Percentiles rank a stretch among this genome's conserved stretches.
These are phyloP conservation scores for Chlorencoelia australis DNA, from an alignment of 2,329 filamentous ascomycete genomes.

Conservation along the genomic window DNA sequence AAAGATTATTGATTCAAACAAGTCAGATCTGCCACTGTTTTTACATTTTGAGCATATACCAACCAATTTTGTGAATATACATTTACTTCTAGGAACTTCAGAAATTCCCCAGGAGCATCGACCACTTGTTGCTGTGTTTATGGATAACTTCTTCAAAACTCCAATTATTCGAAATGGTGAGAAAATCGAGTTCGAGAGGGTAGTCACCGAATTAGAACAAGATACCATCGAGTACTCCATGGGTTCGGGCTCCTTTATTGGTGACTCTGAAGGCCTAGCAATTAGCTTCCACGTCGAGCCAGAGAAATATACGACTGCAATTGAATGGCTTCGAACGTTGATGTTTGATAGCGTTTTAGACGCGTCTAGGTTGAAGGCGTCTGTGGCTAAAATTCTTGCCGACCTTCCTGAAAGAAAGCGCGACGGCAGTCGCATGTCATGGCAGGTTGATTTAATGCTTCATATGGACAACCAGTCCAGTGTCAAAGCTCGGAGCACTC, in stretches of 20 bases:
- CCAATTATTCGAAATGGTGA: slow-evolving; percentile 70
- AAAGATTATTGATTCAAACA: slow-evolving; percentile 60
- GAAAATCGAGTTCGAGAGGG: slow-evolving; percentile 77
- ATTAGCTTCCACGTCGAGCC: slow-evolving; percentile 80
- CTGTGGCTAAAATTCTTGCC: slow-evolving; percentile 71
- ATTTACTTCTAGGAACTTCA: slow-evolving; percentile 69
- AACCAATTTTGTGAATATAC: slow-evolving; percentile 84
- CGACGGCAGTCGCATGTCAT: slow-evolving; percentile 60
- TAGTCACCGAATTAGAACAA: slow-evolving; percentile 81
- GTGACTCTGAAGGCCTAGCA: slow-evolving; percentile 71
- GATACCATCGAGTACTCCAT: slow-evolving; percentile 82
- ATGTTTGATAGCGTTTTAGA: slow-evolving; percentile 89
- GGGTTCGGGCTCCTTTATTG: slow-evolving; percentile 54
- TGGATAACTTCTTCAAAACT: slow-evolving; percentile 89
- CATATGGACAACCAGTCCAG: slow-evolving; percentile 71
- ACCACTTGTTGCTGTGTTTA: slow-evolving; percentile 75
- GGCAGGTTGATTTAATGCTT: slow-evolving; percentile 62
- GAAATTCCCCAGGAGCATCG: slow-evolving; percentile 71
- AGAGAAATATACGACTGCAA: slow-evolving; percentile 73
- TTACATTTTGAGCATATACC: slow-evolving; percentile 95
- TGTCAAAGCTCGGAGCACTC: slow-evolving; percentile 64
- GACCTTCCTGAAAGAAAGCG: slow-evolving; percentile 91
- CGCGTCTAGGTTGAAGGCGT: slow-evolving; percentile 49
- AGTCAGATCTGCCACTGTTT: slow-evolving; percentile 61
- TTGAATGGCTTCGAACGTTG: slow-evolving; percentile 76